phyloP scores from a whole-genome alignment of 768 basidiomycete genomes.

The Coprinopsis cinerea region DNA sequence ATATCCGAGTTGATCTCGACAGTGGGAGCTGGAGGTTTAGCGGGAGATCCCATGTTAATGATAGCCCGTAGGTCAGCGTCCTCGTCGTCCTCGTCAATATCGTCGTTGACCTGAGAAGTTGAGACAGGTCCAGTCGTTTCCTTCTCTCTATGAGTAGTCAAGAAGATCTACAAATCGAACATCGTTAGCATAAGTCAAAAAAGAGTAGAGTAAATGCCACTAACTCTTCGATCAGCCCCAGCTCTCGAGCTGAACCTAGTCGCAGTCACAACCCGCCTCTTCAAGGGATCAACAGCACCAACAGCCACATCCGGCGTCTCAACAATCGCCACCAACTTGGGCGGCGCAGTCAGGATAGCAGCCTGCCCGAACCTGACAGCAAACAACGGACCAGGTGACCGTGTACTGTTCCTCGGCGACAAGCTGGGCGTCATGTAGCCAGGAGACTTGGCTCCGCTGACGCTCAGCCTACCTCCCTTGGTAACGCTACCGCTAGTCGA shows the following conservation, averaged over 20 bases:
- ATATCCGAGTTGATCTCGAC: slow-evolving; percentile 66
- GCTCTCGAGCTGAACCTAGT: slow-evolving; percentile 81
- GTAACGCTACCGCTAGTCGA: slow-evolving; percentile 15
- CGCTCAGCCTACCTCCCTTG: slow-evolving; percentile 39
- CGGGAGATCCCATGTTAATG: slow-evolving; percentile 18
- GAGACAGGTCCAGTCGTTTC: slow-evolving; percentile 15
- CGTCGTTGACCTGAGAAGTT: slow-evolving; percentile 16
- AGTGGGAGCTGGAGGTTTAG: slow-evolving; percentile 20
- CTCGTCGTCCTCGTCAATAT: slow-evolving; percentile 19
- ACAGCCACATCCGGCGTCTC: slow-evolving; percentile 88
- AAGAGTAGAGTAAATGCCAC: slow-evolving; percentile 20
- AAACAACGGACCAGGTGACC: slow-evolving; percentile 26
- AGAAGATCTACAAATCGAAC: slow-evolving; percentile 51
- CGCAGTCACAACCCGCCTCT: slow-evolving; percentile 79
- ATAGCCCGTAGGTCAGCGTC: slow-evolving; percentile 22
- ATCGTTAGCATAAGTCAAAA: not conserved
- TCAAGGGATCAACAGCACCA: slow-evolving; percentile 80
- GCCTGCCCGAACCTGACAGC: slow-evolving; percentile 58
- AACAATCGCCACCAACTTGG: slow-evolving; percentile 74
- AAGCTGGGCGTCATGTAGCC: slow-evolving; percentile 39
- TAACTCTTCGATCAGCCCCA: slow-evolving; percentile 77
- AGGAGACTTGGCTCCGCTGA: slow-evolving; percentile 35
- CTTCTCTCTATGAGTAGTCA: slow-evolving; percentile 75
- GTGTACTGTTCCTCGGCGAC: slow-evolving; percentile 36
- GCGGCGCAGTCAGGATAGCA: slow-evolving; percentile 77